Percentiles rank a stretch among this genome's conserved stretches.
Conservation (phyloP, 331 rosid genomes). For the Malus hybrid region DNA sequence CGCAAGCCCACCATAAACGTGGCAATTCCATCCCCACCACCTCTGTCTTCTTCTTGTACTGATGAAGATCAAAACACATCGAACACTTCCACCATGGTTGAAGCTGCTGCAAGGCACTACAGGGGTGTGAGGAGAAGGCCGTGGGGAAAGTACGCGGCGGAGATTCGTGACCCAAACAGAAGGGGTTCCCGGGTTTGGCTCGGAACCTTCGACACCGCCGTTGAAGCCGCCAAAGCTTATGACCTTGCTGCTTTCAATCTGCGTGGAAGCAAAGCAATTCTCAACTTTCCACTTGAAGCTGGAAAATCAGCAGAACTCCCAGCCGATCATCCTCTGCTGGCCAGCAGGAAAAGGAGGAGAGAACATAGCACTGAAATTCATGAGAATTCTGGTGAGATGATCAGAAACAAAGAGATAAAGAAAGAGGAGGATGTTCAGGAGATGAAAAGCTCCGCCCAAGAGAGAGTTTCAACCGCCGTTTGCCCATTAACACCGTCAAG, state of each 20-base stretch:
- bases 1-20: slow-evolving; percentile 33
- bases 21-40: slow-evolving; percentile 18
- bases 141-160: slow-evolving; percentile 92
- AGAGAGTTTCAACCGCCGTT: not conserved
- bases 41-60: not conserved
- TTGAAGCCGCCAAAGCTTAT: slow-evolving; percentile 88
- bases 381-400: not conserved
- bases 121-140: slow-evolving; percentile 81
- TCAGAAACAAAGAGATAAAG: slow-evolving; percentile 12
- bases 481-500: slow-evolving; percentile 46
- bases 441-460: not conserved
- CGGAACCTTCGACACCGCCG: slow-evolving; percentile 81
- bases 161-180: slow-evolving; percentile 72
- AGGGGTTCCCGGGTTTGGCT: slow-evolving; percentile 93
- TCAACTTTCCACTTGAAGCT: slow-evolving; percentile 76
- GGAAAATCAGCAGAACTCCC: slow-evolving; percentile 2
- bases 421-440: slow-evolving; percentile 6
- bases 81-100: not conserved
- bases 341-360: not conserved
- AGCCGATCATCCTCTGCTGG: not conserved
- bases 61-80: not conserved
- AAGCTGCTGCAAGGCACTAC: slow-evolving; percentile 36
- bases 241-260: slow-evolving; percentile 73
- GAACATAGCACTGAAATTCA: not conserved
- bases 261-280: slow-evolving; percentile 83